phyloP scores from a whole-genome alignment of 1,139 yeast species.

The Martiniozyma asiatica region DNA sequence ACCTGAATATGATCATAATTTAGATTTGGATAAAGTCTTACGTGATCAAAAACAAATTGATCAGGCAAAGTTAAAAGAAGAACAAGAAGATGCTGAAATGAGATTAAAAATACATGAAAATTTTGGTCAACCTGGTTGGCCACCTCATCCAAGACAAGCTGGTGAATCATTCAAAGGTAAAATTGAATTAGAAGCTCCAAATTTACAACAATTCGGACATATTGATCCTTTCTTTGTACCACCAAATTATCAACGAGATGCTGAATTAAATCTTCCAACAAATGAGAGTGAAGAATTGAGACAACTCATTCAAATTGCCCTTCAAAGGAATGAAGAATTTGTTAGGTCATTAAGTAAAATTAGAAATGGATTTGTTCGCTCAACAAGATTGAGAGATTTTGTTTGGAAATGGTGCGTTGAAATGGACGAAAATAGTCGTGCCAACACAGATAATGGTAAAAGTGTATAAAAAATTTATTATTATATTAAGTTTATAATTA shows the following conservation, averaged over 20 bases:
- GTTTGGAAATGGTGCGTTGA: conserved; percentile 77
- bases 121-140: conserved; percentile 1
- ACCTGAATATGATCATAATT: conserved; percentile 59
- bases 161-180: too few relatives aligned
- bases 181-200: too few relatives aligned
- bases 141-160: conserved; percentile 22
- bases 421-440: conserved; percentile 28
- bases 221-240: conserved; percentile 54
- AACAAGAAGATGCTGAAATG: conserved; percentile 3
- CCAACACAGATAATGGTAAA: conserved; percentile 8
- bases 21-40: conserved; percentile 22
- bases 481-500: conserved; percentile 1
- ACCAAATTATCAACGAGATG: conserved; percentile 33
- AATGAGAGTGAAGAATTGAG: conserved; percentile 49
- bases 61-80: conserved; percentile 13
- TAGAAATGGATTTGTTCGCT: conserved; percentile 64
- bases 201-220: too few relatives aligned
- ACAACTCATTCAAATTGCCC: conserved; percentile 55
- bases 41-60: not conserved
- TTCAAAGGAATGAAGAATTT: conserved; percentile 86
- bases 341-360: conserved; percentile 63
- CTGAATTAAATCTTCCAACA: conserved; percentile 29
- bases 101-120: too few relatives aligned
- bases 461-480: not conserved
- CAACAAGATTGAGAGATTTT: conserved; percentile 60